Conservation (phyloP, 2,329 filamentous ascomycete genomes). For the Zelopaecilomyces penicillatus region DNA sequence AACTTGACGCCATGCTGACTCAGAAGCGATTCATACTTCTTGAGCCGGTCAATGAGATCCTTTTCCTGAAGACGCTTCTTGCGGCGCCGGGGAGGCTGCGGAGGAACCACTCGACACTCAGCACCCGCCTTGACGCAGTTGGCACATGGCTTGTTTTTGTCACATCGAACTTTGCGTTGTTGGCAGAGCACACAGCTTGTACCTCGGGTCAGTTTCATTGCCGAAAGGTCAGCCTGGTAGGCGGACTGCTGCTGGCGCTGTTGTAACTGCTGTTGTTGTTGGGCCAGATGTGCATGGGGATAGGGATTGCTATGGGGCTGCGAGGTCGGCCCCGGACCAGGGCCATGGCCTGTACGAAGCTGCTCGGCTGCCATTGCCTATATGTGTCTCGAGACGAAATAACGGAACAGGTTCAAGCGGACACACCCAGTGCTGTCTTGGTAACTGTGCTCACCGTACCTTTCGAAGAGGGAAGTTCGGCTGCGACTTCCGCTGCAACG, state of each 20-base stretch:
- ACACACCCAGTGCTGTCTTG: too few species aligned
- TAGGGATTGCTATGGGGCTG: slow-evolving; percentile 2
- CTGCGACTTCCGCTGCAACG: too few species aligned
- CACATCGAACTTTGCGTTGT: slow-evolving; percentile 67
- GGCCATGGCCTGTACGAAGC: neutral
- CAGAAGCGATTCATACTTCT: slow-evolving; percentile 59
- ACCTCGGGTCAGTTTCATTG: slow-evolving; percentile 48
- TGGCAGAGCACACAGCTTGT: slow-evolving; percentile 66
- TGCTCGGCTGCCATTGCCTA: slow-evolving; percentile 4
- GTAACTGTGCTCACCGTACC: too few species aligned
- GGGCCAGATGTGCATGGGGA: slow-evolving; percentile 1
- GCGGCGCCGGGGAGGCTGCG: slow-evolving; percentile 48
- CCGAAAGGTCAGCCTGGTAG: slow-evolving; percentile 30
- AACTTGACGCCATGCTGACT: slow-evolving; percentile 60
- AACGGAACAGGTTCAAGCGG: too few species aligned
- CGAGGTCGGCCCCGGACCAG: slow-evolving; percentile 11
- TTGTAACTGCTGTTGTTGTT: slow-evolving; percentile 11
- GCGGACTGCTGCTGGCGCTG: slow-evolving; percentile 11
- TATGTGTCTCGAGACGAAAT: too few species aligned
- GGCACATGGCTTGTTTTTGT: slow-evolving; percentile 62
- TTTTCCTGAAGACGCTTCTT: slow-evolving; percentile 61
- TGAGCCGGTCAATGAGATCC: slow-evolving; percentile 61
- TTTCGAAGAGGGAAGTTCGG: too few species aligned
- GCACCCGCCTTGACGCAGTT: slow-evolving; percentile 57
- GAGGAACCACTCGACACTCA: slow-evolving; percentile 52